A percentile compares a stretch with the other conserved stretches of the same genome.
Evolutionary conservation across 345 rosid species (phyloP).

Genomic region (Turnera subulata): DNA sequence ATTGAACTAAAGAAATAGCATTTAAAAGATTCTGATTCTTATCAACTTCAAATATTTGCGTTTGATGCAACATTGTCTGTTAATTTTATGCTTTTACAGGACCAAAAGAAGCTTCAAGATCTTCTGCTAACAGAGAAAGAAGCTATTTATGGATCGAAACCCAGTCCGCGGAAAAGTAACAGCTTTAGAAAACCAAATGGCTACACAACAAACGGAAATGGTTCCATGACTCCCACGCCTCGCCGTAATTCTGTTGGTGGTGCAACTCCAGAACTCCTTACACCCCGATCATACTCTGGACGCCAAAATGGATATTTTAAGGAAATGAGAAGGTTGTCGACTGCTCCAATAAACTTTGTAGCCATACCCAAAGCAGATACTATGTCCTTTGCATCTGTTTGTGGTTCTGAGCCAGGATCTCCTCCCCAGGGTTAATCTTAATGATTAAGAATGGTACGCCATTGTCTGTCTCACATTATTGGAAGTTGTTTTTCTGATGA

Average conservation of each 20-base stretch:
- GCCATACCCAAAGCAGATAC: slow-evolving; percentile 88
- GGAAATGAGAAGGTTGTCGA: slow-evolving; percentile 78
- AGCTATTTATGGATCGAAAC: slow-evolving; percentile 85
- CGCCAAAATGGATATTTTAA: slow-evolving; percentile 83
- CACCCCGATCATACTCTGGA: slow-evolving; percentile 88
- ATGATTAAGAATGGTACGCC: slow-evolving; percentile 25
- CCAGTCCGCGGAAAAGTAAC: slow-evolving; percentile 81
- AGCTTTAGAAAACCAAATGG: slow-evolving; percentile 84
- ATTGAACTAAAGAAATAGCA: background rate
- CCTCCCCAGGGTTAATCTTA: slow-evolving; percentile 57
- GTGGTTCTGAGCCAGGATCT: slow-evolving; percentile 80
- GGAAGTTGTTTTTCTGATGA: background rate
- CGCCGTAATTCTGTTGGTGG: slow-evolving; percentile 71
- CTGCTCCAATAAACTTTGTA: slow-evolving; percentile 78
- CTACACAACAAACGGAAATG: slow-evolving; percentile 71
- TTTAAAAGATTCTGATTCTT: background rate
- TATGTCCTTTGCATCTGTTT: slow-evolving; percentile 74
- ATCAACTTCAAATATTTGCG: background rate
- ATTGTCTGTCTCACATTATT: background rate
- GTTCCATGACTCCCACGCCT: slow-evolving; percentile 83
- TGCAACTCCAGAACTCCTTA: slow-evolving; percentile 75
- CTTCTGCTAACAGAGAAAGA: slow-evolving; percentile 77
- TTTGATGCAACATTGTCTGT: background rate
- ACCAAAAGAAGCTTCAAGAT: slow-evolving; percentile 97
- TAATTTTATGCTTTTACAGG: slow-evolving; percentile 40